Percentiles rank a stretch among this genome's conserved stretches.
Conservation (phyloP, 176 grass and related monocot species). For the Oryza glaberrima region DNA sequence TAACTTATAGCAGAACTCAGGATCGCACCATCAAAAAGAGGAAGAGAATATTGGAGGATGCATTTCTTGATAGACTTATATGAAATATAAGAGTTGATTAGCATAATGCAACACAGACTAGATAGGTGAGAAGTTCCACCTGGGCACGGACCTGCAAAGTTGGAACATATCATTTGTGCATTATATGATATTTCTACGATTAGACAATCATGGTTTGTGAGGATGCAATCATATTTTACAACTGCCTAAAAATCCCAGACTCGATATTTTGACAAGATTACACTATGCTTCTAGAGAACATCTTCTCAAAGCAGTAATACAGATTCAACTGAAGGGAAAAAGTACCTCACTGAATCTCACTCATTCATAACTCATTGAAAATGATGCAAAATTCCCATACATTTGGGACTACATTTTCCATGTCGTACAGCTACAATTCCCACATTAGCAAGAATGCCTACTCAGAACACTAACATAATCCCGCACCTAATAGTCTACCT, state of each 20-base stretch:
- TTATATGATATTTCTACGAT: neutral
- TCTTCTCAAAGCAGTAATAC: neutral
- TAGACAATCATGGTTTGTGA: neutral
- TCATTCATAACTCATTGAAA: neutral
- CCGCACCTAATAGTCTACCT: no score
- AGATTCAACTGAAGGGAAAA: neutral
- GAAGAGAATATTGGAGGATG: neutral
- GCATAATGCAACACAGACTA: neutral
- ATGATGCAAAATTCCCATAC: neutral
- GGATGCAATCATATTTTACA: neutral
- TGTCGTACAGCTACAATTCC: neutral
- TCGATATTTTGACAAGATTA: neutral
- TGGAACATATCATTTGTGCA: neutral
- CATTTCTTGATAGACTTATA: neutral
- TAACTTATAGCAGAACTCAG: neutral
- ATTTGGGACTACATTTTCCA: neutral
- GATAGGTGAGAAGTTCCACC: neutral
- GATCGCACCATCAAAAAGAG: neutral
- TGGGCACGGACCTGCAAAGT: neutral
- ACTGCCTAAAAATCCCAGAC: neutral
- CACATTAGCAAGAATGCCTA: neutral
- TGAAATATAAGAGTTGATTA: slow-evolving; percentile 9
- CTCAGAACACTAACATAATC: neutral
- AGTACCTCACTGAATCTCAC: neutral
- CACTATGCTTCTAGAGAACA: neutral